Conservation (phyloP, 345 rosid species). For the Raphanus raphanistrum region DNA sequence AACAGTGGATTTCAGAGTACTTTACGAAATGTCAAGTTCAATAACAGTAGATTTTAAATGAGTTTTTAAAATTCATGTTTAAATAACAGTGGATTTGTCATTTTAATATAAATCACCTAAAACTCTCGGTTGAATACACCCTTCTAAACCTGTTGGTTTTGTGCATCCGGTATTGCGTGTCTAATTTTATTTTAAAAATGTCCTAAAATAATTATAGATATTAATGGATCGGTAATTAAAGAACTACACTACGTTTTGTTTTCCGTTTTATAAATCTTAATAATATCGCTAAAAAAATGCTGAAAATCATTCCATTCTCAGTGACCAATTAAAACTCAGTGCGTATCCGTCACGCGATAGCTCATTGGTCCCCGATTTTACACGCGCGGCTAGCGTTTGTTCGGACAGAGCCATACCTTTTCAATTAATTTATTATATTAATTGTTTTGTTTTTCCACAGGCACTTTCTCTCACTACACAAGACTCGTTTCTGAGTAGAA, state of each 20-base stretch:
- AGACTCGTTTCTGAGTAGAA: constrained; percentile 3
- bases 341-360: not conserved
- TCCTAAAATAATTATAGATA: not conserved
- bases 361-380: not conserved
- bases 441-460: constrained; percentile 19
- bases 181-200: not conserved
- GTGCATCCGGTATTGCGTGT: not conserved
- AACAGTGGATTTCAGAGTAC: too few relatives aligned
- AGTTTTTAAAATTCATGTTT: too few relatives aligned
- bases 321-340: constrained; percentile 10
- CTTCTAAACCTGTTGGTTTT: not conserved
- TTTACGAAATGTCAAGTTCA: too few relatives aligned
- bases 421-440: not conserved
- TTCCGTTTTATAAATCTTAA: constrained; percentile 2
- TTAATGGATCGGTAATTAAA: not conserved
- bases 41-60: too few relatives aligned
- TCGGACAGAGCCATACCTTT: constrained; percentile 22
- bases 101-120: too few relatives aligned
- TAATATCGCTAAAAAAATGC: not conserved
- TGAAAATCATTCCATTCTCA: constrained; percentile 19
- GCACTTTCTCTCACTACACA: constrained; percentile 26
- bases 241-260: too few relatives aligned
- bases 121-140: too few relatives aligned
- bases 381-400: constrained; percentile 16
- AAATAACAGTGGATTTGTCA: too few relatives aligned